These are phyloP conservation scores for Vitis rupestris DNA, from an alignment of 164 flowering plant genomes.

Conservation along the genomic window DNA sequence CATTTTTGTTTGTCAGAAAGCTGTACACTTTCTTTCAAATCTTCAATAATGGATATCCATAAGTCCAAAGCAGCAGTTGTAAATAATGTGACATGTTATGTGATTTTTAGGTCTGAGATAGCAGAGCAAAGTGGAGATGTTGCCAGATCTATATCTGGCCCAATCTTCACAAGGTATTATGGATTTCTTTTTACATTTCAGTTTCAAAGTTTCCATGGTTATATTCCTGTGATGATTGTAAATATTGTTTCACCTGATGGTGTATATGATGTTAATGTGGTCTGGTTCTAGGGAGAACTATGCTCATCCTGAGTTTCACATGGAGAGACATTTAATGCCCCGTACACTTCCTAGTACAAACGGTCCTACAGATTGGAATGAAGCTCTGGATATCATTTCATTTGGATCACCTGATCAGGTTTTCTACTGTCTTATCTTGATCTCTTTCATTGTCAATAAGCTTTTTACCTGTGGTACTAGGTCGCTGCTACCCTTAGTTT, in stretches of 20 bases:
- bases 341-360: conserved; percentile 38
- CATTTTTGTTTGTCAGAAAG: no score
- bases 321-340: conserved; percentile 55
- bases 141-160: conserved; percentile 53
- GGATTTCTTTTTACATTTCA: background rate
- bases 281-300: conserved; percentile 48
- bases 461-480: background rate
- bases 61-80: no score
- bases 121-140: conserved; percentile 98
- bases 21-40: background rate
- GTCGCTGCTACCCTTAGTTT: background rate
- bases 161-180: conserved; percentile 54
- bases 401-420: conserved; percentile 95
- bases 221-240: background rate
- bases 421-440: background rate
- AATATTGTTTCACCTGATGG: background rate
- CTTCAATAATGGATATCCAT: no score
- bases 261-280: conserved; percentile 3
- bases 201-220: background rate
- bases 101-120: conserved; percentile 53
- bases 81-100: no score
- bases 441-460: background rate
- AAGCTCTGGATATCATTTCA: conserved; percentile 86
- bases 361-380: conserved; percentile 95
- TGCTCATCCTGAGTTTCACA: conserved; percentile 49